A percentile compares a stretch with the other conserved stretches of the same genome.
These are phyloP conservation scores for Gossypium schwendimanii DNA, from an alignment of 441 rosid species.

Conservation along the genomic window DNA sequence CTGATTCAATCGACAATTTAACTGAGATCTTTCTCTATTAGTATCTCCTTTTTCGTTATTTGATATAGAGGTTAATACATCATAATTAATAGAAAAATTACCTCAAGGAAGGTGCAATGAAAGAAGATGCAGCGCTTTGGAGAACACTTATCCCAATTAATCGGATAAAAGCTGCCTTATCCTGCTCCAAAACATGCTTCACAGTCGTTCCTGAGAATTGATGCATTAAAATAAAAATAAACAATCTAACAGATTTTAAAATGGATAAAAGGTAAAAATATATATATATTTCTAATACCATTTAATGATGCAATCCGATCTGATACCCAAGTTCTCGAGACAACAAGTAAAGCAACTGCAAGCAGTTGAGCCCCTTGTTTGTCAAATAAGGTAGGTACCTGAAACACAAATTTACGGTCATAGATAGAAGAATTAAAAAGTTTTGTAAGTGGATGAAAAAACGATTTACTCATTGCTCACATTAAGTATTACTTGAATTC, in stretches of 20 bases:
- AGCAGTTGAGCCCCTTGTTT: constrained; percentile 92
- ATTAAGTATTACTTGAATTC: not conserved
- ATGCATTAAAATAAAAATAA: constrained; percentile 11
- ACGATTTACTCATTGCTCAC: not conserved
- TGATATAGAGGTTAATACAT: not conserved
- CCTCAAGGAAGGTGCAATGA: constrained; percentile 94
- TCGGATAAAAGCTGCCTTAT: constrained; percentile 73
- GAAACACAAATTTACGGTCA: constrained; percentile 25
- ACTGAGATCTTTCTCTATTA: not conserved
- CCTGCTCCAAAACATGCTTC: constrained; percentile 92
- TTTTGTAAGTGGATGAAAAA: not conserved
- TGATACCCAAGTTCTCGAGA: constrained; percentile 91
- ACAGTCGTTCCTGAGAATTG: constrained; percentile 78
- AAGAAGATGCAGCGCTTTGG: constrained; percentile 92
- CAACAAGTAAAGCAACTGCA: constrained; percentile 78
- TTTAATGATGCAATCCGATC: constrained; percentile 96
- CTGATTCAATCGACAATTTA: not conserved
- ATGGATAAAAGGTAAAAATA: not conserved
- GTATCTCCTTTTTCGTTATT: not conserved
- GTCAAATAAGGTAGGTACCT: constrained; percentile 86
- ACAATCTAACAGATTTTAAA: constrained; percentile 13
- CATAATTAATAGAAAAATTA: constrained; percentile 16
- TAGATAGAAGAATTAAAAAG: not conserved
- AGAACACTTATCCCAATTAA: constrained; percentile 86
- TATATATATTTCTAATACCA: constrained; percentile 37